phyloP scores from a whole-genome alignment of 164 flowering plant genomes.

The Dillenia suffruticosa region DNA sequence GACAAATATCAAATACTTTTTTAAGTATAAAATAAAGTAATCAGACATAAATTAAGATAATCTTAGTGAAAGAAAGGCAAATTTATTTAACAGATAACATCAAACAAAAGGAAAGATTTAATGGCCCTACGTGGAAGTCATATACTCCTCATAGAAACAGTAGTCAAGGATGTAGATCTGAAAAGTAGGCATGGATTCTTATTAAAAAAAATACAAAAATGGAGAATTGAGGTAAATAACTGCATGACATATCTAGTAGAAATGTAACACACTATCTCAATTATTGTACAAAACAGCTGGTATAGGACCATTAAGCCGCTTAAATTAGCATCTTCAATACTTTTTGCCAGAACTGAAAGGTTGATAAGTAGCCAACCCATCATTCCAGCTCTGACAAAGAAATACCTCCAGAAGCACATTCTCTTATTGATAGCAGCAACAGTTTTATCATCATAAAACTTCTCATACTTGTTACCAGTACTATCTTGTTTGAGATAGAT shows the following conservation, averaged over 20 bases:
- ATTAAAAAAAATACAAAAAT: constrained; percentile 7
- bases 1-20: too few species aligned
- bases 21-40: background rate
- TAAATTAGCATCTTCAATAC: constrained; percentile 49
- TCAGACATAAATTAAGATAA: background rate
- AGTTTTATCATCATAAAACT: too few species aligned
- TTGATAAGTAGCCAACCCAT: constrained; percentile 99
- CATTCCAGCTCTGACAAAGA: constrained; percentile 99
- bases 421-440: too few species aligned
- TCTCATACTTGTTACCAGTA: too few species aligned
- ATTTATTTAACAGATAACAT: background rate
- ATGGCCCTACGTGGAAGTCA: constrained; percentile 96
- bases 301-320: constrained; percentile 80
- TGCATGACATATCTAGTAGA: background rate
- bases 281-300: constrained; percentile 77
- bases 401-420: constrained; percentile 54
- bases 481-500: too few species aligned
- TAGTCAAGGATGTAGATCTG: constrained; percentile 90
- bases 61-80: too few species aligned
- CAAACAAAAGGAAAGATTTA: background rate
- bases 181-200: background rate
- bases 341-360: constrained; percentile 79
- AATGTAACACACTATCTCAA: background rate
- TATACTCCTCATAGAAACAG: constrained; percentile 86
- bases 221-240: constrained; percentile 13